These are phyloP conservation scores for Penicillium psychrosexuale DNA, from an alignment of 2,329 filamentous ascomycete species.

Conservation along the genomic window DNA sequence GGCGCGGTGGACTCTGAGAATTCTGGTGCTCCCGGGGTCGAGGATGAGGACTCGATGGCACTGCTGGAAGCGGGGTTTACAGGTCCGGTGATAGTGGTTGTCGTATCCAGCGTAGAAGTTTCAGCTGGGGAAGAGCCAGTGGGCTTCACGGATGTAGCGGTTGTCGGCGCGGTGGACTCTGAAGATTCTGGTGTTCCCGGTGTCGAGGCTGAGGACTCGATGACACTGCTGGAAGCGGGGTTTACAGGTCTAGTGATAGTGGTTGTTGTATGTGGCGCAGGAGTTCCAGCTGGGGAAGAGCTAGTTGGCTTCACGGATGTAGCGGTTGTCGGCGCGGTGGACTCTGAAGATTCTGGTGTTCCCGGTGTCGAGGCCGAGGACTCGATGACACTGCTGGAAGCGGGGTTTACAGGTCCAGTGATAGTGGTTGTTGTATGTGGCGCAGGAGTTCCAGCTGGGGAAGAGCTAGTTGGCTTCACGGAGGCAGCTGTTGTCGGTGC, in stretches of 20 bases:
- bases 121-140: background rate
- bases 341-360: background rate
- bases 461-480: background rate
- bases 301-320: background rate
- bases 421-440: conserved; percentile 7
- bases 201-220: background rate
- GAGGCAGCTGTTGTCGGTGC: background rate
- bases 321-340: background rate
- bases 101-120: conserved; percentile 1
- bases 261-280: conserved; percentile 11
- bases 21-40: background rate
- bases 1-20: background rate
- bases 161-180: background rate
- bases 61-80: background rate
- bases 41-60: background rate
- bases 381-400: background rate
- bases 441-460: background rate
- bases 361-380: background rate
- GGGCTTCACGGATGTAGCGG: background rate
- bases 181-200: background rate
- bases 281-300: background rate
- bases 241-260: background rate
- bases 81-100: conserved; percentile 1
- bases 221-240: background rate
- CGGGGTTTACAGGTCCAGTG: background rate